Percentiles rank a stretch among this genome's conserved stretches.
phyloP scores from a whole-genome alignment of 2,329 filamentous ascomycete species.

The Neoscytalidium dimidiatum region DNA sequence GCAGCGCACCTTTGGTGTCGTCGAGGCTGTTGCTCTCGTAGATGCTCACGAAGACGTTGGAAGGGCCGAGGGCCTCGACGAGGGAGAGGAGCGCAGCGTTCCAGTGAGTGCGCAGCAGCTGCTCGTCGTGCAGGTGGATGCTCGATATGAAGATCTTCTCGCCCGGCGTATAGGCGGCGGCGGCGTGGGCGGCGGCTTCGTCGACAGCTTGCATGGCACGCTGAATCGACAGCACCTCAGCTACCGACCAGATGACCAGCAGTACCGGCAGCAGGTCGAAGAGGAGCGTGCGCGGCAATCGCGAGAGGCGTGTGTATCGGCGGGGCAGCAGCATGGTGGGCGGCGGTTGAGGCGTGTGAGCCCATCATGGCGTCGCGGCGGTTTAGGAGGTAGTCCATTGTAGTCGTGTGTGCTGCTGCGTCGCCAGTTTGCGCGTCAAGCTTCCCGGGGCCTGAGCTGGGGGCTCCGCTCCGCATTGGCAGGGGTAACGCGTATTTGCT shows the following conservation, averaged over 20 bases:
- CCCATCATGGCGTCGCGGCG: slow-evolving; percentile 9
- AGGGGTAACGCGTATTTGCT: background rate
- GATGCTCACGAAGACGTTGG: slow-evolving; percentile 69
- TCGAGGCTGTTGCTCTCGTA: slow-evolving; percentile 72
- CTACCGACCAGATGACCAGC: slow-evolving; percentile 11
- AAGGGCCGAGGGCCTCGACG: slow-evolving; percentile 57
- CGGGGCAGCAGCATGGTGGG: slow-evolving; percentile 13
- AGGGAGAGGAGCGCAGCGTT: slow-evolving; percentile 61
- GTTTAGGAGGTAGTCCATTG: background rate
- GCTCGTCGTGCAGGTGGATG: slow-evolving; percentile 69
- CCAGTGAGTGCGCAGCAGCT: slow-evolving; percentile 64
- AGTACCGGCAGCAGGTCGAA: slow-evolving; percentile 17
- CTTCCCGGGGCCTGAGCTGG: slow-evolving; percentile 1
- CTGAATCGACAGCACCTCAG: slow-evolving; percentile 11
- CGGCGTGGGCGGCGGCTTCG: background rate
- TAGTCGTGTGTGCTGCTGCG: background rate
- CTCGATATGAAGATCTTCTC: slow-evolving; percentile 64
- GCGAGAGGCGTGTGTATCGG: slow-evolving; percentile 17
- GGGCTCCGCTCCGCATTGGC: background rate
- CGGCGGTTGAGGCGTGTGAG: background rate
- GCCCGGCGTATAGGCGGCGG: background rate
- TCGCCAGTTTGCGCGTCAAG: slow-evolving; percentile 10
- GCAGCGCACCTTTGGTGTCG: slow-evolving; percentile 64
- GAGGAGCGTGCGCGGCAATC: slow-evolving; percentile 12
- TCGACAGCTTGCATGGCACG: slow-evolving; percentile 11